phyloP scores from a whole-genome alignment of 2,329 filamentous ascomycete species.

The Fusarium tupiense region DNA sequence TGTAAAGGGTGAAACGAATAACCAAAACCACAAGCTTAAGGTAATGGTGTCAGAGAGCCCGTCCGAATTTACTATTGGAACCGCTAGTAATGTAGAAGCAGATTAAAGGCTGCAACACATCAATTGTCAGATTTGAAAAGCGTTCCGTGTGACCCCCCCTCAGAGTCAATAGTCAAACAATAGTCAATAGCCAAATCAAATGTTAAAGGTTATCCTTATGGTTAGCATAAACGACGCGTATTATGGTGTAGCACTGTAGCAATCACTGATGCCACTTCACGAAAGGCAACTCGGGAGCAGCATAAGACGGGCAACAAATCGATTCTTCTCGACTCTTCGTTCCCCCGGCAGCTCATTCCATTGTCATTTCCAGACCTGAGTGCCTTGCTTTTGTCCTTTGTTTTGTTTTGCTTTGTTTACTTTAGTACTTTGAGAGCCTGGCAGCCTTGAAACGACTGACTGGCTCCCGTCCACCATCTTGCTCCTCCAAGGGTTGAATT shows the following conservation, averaged over 20 bases:
- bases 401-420: constrained; percentile 25
- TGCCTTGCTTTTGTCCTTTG: constrained; percentile 6
- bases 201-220: background rate
- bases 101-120: constrained; percentile 64
- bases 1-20: constrained; percentile 74
- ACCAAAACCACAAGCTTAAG: constrained; percentile 58
- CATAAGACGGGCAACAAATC: constrained; percentile 39
- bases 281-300: constrained; percentile 20
- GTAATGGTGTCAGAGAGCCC: constrained; percentile 70
- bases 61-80: constrained; percentile 64
- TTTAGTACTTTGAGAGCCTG: constrained; percentile 63
- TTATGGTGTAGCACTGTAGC: background rate
- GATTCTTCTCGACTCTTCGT: constrained; percentile 44
- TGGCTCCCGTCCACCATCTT: constrained; percentile 69
- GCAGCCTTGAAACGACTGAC: constrained; percentile 81
- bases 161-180: too few species aligned
- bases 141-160: constrained; percentile 38
- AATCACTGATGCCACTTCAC: constrained; percentile 38
- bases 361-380: constrained; percentile 9
- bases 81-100: constrained; percentile 62
- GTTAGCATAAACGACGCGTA: constrained; percentile 16
- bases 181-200: background rate
- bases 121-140: constrained; percentile 57
- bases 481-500: constrained; percentile 74
- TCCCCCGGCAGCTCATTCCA: constrained; percentile 20